Conservation (phyloP, 2,329 filamentous ascomycete species). For the Epicoccum sorghinum region DNA sequence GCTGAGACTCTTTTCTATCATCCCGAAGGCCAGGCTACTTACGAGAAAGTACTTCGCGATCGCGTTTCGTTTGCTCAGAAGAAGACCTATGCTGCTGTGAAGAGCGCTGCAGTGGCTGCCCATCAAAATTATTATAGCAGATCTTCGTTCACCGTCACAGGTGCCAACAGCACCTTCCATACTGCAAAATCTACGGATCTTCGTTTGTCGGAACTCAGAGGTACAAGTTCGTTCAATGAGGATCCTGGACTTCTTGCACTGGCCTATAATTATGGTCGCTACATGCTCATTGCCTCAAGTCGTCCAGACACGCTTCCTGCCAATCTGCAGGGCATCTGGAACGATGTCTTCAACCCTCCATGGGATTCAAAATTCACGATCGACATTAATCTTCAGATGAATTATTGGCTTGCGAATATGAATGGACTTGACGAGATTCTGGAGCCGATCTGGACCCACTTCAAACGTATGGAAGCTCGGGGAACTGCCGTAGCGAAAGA, state of each 20-base stretch:
- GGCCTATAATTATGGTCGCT: constrained; percentile 50
- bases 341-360: constrained; percentile 47
- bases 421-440: constrained; percentile 46
- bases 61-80: neutral
- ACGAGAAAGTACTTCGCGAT: neutral
- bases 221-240: neutral
- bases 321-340: constrained; percentile 56
- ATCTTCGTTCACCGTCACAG: neutral
- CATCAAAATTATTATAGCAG: neutral
- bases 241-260: constrained; percentile 35
- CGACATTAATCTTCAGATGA: constrained; percentile 62
- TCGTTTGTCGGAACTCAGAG: neutral
- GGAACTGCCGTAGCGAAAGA: constrained; percentile 35
- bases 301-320: constrained; percentile 46
- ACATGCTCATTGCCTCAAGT: constrained; percentile 47
- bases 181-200: neutral
- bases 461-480: constrained; percentile 44
- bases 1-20: neutral
- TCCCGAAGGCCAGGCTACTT: neutral
- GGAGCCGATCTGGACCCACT: constrained; percentile 50
- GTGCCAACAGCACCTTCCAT: neutral
- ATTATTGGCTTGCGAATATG: constrained; percentile 53
- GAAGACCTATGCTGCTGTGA: neutral
- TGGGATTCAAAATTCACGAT: constrained; percentile 60
- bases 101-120: neutral